Evolutionary conservation across 257 asterid species (phyloP).

Genomic region (Jaltomata sinuosa): DNA sequence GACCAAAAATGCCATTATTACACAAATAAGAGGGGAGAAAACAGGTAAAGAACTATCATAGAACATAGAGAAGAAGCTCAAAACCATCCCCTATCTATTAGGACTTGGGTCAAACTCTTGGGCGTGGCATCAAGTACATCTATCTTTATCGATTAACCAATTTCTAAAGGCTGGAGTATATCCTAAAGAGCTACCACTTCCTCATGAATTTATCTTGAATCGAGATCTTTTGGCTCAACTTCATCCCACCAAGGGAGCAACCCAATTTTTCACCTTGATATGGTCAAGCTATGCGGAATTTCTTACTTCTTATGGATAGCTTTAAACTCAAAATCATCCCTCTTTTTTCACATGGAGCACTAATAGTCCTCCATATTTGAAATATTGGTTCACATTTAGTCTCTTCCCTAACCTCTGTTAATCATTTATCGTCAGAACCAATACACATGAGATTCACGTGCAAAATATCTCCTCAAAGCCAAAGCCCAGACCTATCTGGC

Average conservation of each 20-base stretch:
- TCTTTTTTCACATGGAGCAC: too few species aligned
- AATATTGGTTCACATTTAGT: too few species aligned
- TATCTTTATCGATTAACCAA: not conserved
- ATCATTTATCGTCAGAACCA: too few species aligned
- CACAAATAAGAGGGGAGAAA: not conserved
- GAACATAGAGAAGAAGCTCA: not conserved
- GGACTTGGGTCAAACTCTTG: not conserved
- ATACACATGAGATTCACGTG: too few species aligned
- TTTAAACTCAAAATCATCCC: too few species aligned
- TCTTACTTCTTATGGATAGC: not conserved
- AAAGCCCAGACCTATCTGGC: too few species aligned
- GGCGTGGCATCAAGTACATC: not conserved
- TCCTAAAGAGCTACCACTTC: not conserved
- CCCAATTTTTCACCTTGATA: not conserved
- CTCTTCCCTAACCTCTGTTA: too few species aligned
- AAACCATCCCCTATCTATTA: not conserved
- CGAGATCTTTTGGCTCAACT: not conserved
- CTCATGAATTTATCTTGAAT: not conserved
- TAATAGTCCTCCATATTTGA: too few species aligned
- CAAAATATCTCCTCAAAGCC: too few species aligned
- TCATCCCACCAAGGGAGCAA: not conserved
- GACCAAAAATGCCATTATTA: not conserved
- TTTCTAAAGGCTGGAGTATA: not conserved
- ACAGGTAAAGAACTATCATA: not conserved
- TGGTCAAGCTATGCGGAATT: not conserved